Evolutionary conservation across 495 filamentous ascomycete species (phyloP), one percentile per base, ranked within the genome.

Genomic region (Cladorrhinum samala): DNA sequence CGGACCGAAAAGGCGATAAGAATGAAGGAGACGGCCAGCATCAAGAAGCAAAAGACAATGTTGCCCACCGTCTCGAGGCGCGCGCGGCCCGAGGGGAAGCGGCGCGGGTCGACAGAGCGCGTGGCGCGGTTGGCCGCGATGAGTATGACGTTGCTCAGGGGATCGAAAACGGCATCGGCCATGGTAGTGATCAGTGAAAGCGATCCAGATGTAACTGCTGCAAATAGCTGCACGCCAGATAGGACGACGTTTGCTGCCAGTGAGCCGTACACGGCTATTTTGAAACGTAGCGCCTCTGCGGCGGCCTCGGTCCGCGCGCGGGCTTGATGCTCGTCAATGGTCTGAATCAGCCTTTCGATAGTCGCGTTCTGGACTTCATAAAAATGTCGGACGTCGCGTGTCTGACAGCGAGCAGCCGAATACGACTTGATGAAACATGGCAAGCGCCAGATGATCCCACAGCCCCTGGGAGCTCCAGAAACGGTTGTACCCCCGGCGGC

Each of bases 181-280:
- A 95, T 95, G 48, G 94, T 98, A 6, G 93, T 96, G 76, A 97
- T 95, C 44, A 98, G 82, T 4, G 92, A 96, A 36, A 97, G 79
- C 6, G 90, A 95, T 17, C 84, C 82, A 2, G 90, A 95, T 0
- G 88, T 83, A 27, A 86, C 79, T 45, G 93, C 93, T 25, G 83
- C 93, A 71, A 95, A 98, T 37, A 96, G 71, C 61, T 98, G 93
- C 3, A 98, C 74, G 6, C 78, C 70, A 7, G 89, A 80, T 3
- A 98, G 77, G 33, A 86, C 47, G 27, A 96, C 63, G 64, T 97
- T 98, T 39, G 91, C 93, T 3, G 73, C 78, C 59, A 97, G 89
- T 44, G 85, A 91, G 16, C 89, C 94, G 57, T 84, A 84, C 14
- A 97, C 86, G 14, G 93, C 93, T 60, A 97, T 94, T 63, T 87